Evolutionary conservation across 192 early-diverging fungal species (phyloP).

Genomic region (Allomyces macrogynus): DNA sequence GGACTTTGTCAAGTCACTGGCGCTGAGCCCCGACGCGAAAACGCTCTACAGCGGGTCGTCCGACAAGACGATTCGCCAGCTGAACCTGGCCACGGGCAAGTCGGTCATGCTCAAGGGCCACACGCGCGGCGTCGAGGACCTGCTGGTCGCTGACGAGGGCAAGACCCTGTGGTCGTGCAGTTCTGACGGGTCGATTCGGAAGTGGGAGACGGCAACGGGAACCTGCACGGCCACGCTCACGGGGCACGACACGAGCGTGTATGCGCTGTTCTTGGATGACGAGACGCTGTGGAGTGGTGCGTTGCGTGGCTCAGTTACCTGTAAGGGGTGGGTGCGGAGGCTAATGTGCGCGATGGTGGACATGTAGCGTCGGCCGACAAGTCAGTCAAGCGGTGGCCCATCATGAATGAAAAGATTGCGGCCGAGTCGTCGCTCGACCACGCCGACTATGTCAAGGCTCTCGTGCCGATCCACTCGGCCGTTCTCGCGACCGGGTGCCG

Average conservation of each 20-base stretch:
- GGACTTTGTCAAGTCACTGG: conserved; percentile 78
- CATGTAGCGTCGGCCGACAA: conserved; percentile 70
- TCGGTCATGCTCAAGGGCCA: conserved; percentile 8
- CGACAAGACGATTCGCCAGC: conserved; percentile 58
- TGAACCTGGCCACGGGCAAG: conserved; percentile 41
- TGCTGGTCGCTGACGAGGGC: conserved; percentile 20
- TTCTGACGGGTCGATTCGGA: conserved; percentile 40
- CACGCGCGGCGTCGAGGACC: conserved; percentile 26
- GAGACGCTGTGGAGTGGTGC: conserved; percentile 58
- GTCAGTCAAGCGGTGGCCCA: conserved; percentile 51
- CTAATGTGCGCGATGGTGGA: conserved; percentile 1
- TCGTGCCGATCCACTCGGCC: conserved; percentile 31
- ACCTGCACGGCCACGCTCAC: conserved; percentile 21
- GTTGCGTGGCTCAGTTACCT: conserved; percentile 2
- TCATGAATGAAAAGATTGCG: not conserved
- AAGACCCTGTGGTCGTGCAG: conserved; percentile 34
- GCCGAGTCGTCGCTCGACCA: conserved; percentile 58
- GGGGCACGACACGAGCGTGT: conserved; percentile 68
- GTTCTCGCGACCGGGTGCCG: conserved; percentile 63
- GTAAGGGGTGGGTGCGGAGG: not conserved
- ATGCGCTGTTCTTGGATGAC: conserved; percentile 34
- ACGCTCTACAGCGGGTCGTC: conserved; percentile 56
- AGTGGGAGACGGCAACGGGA: conserved; percentile 34
- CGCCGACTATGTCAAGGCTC: conserved; percentile 56
- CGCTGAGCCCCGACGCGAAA: conserved; percentile 15